A percentile compares a stretch with the other conserved stretches of the same genome.
Evolutionary conservation across 371 early-diverging fungal species (phyloP).

Genomic region (Capniomyces stellatus): DNA sequence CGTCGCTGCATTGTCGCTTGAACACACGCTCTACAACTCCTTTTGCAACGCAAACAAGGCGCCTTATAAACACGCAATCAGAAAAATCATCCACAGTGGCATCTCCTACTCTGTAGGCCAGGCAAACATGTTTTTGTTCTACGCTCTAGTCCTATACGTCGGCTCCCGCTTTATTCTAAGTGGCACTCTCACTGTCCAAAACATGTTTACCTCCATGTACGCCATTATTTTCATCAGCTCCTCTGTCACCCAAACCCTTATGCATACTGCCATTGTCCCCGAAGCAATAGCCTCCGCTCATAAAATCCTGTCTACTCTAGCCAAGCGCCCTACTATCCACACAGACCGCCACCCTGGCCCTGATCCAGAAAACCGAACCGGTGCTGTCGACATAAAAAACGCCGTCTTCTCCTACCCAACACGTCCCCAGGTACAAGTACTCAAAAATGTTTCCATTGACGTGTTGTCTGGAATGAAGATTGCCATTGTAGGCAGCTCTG

Average conservation of each 20-base stretch:
- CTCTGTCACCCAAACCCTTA: conserved; percentile 33
- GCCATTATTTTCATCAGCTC: conserved; percentile 55
- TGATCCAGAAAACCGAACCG: conserved; percentile 7
- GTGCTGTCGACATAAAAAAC: conserved; percentile 28
- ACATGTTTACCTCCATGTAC: conserved; percentile 47
- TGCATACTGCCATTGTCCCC: conserved; percentile 36
- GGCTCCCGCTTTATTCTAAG: conserved; percentile 17
- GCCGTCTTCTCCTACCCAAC: conserved; percentile 58
- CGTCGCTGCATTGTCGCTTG: conserved; percentile 65
- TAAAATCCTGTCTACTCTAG: conserved; percentile 38
- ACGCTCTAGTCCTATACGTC: conserved; percentile 31
- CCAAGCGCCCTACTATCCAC: conserved; percentile 34
- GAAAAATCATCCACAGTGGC: conserved; percentile 33
- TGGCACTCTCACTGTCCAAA: conserved; percentile 10
- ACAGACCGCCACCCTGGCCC: conserved; percentile 23
- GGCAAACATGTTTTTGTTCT: conserved; percentile 42
- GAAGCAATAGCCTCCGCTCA: conserved; percentile 38
- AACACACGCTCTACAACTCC: conserved; percentile 36
- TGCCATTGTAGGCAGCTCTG: conserved; percentile 88
- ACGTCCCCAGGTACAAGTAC: conserved; percentile 42
- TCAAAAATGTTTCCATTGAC: conserved; percentile 54
- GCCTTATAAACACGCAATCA: conserved; percentile 42
- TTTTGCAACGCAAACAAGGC: conserved; percentile 37
- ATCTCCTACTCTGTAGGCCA: conserved; percentile 50
- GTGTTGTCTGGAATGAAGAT: conserved; percentile 68